phyloP scores from a whole-genome alignment of 1,139 yeast species.

The Magnusiomyces fungicola region DNA sequence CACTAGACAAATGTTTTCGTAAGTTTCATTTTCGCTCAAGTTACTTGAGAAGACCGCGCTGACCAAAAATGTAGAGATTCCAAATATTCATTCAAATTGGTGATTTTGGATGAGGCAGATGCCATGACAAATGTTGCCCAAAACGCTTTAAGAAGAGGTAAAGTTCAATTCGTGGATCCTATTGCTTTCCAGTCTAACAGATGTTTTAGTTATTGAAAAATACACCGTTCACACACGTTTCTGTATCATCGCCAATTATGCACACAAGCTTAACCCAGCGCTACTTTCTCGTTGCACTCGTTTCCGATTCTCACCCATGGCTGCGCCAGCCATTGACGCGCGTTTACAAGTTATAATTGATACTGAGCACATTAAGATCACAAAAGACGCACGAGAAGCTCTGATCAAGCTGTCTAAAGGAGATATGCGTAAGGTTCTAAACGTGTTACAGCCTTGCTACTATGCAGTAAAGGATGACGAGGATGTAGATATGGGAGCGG shows the following conservation, averaged over 20 bases:
- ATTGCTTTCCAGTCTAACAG: neutral
- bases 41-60: conserved; percentile 17
- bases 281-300: conserved; percentile 89
- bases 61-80: neutral
- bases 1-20: conserved; percentile 77
- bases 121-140: conserved; percentile 98
- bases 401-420: conserved; percentile 70
- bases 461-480: conserved; percentile 52
- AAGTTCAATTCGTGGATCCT: conserved; percentile 25
- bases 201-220: conserved; percentile 59
- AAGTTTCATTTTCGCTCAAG: conserved; percentile 19
- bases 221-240: conserved; percentile 92
- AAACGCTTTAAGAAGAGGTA: conserved; percentile 74
- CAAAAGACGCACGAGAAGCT: conserved; percentile 55
- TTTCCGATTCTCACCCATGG: conserved; percentile 83
- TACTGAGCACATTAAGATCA: conserved; percentile 54
- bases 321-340: conserved; percentile 55
- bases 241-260: conserved; percentile 92
- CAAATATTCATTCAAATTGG: conserved; percentile 67
- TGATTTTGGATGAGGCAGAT: conserved; percentile 95
- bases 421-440: conserved; percentile 93
- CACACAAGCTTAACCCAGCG: conserved; percentile 94
- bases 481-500: conserved; percentile 16
- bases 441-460: conserved; percentile 89
- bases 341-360: conserved; percentile 63